These are phyloP conservation scores for Candida glaebosa DNA, from an alignment of 805 yeast species.

Conservation along the genomic window DNA sequence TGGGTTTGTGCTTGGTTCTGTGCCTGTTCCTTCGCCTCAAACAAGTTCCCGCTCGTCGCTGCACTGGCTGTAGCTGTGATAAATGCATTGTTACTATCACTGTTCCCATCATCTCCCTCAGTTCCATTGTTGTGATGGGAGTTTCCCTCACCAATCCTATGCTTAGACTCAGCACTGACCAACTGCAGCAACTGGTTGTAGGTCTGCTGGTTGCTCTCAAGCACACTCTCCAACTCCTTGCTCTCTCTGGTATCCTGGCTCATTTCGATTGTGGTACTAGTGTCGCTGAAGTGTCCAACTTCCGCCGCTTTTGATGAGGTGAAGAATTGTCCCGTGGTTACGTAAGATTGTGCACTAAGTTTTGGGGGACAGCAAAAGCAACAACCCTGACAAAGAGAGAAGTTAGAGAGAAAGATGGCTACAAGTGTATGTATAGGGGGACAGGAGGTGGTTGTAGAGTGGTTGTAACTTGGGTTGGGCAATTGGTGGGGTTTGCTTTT, in stretches of 20 bases:
- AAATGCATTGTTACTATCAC: background rate
- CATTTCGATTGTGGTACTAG: too few relatives aligned
- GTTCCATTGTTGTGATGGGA: background rate
- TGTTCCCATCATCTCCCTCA: background rate
- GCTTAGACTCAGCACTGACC: background rate
- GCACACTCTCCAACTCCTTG: background rate
- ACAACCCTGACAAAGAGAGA: too few relatives aligned
- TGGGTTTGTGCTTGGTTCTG: too few relatives aligned
- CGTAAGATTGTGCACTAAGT: too few relatives aligned
- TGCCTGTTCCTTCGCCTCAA: background rate
- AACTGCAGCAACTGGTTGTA: background rate
- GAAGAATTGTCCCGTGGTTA: background rate
- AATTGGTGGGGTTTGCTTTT: too few relatives aligned
- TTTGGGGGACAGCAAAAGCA: too few relatives aligned
- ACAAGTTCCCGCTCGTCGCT: background rate
- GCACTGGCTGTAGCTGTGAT: background rate
- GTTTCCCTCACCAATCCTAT: too few relatives aligned
- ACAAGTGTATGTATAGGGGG: background rate
- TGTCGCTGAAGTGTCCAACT: too few relatives aligned
- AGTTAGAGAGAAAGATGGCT: background rate
- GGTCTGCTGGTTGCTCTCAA: background rate
- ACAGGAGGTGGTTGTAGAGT: too few relatives aligned
- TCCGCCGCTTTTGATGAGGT: constrained; percentile 2
- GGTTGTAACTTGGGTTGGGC: too few relatives aligned
- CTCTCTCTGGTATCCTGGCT: background rate